phyloP scores from a whole-genome alignment of 176 grass and related monocot species.

The Oryza rufipogon region DNA sequence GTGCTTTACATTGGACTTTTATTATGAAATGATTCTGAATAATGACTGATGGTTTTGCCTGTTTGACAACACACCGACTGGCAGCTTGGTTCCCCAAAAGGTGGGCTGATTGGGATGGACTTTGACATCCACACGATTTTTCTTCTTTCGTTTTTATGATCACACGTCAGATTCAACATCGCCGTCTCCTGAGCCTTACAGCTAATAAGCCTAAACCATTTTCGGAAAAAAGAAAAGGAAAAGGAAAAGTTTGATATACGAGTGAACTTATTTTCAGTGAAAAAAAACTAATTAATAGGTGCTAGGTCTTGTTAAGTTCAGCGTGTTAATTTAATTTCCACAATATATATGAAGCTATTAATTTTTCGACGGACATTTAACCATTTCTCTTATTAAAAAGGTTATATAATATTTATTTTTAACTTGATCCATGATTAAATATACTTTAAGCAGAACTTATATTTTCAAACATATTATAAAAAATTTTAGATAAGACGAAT shows the following conservation, averaged over 20 bases:
- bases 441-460: too few relatives aligned
- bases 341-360: too few relatives aligned
- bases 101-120: background rate
- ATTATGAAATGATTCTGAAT: background rate
- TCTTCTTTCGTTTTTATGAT: background rate
- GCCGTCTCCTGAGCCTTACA: background rate
- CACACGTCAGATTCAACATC: background rate
- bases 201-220: background rate
- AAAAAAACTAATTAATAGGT: background rate
- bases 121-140: constrained; percentile 3
- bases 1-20: background rate
- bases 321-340: too few relatives aligned
- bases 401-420: too few relatives aligned
- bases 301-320: too few relatives aligned
- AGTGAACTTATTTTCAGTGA: background rate
- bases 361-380: too few relatives aligned
- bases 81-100: constrained; percentile 8
- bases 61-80: background rate
- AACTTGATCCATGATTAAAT: too few relatives aligned
- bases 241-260: background rate
- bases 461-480: too few relatives aligned
- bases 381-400: too few relatives aligned
- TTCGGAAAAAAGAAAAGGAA: too few relatives aligned
- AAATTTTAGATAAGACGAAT: too few relatives aligned
- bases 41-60: background rate